Conservation (phyloP, 2,329 filamentous ascomycete species). For the Teratosphaeria pseudoeucalypti region DNA sequence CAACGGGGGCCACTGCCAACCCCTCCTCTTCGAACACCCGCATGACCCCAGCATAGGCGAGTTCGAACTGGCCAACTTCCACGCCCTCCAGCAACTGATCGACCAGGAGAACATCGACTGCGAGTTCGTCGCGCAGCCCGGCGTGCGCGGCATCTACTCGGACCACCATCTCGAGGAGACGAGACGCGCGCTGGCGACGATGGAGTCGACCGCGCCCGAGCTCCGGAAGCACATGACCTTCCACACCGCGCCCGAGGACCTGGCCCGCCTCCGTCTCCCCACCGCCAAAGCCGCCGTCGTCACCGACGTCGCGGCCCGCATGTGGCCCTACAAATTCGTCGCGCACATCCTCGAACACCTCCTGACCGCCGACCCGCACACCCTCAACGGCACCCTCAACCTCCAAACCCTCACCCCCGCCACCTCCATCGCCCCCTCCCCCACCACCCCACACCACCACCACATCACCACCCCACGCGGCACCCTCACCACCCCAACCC, state of each 20-base stretch:
- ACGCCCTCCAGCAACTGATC: slow-evolving; percentile 49
- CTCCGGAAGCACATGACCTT: slow-evolving; percentile 38
- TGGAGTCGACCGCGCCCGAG: slow-evolving; percentile 45
- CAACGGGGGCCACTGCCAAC: slow-evolving; percentile 60
- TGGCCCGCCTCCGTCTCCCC: slow-evolving; percentile 44
- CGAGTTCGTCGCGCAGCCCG: slow-evolving; percentile 55
- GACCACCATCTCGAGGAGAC: slow-evolving; percentile 45
- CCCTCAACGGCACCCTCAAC: slow-evolving; percentile 44
- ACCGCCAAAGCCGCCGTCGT: slow-evolving; percentile 53
- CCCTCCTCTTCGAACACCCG: slow-evolving; percentile 52
- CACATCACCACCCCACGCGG: slow-evolving; percentile 53
- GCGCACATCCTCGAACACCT: slow-evolving; percentile 57
- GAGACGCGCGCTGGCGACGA: slow-evolving; percentile 38
- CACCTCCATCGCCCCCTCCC: slow-evolving; percentile 15
- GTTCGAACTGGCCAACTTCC: slow-evolving; percentile 64
- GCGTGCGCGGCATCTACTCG: slow-evolving; percentile 55
- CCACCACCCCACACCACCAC: slow-evolving; percentile 43
- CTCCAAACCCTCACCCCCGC: slow-evolving; percentile 66
- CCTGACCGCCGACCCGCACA: slow-evolving; percentile 24
- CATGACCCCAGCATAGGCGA: slow-evolving; percentile 46
- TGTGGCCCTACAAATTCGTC: slow-evolving; percentile 82
- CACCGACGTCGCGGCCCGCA: slow-evolving; percentile 53
- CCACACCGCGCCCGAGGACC: slow-evolving; percentile 30
- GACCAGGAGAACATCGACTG: slow-evolving; percentile 50
- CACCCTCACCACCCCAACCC: slow-evolving; percentile 48